Evolutionary conservation across 176 grass and related monocot species (phyloP), one percentile per base, ranked within the genome.

Genomic region (Avena sativa): DNA sequence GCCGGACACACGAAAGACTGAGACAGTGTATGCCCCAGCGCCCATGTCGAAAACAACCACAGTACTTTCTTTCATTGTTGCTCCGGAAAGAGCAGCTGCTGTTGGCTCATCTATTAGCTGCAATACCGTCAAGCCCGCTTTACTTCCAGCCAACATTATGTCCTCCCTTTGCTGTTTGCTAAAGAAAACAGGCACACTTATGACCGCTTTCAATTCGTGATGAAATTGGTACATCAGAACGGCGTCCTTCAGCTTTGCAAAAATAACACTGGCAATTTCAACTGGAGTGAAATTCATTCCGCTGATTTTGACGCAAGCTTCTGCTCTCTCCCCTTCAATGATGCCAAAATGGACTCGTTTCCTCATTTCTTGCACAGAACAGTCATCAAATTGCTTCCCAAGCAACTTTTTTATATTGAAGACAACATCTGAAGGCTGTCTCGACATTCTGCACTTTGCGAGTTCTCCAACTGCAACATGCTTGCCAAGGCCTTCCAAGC

Each of bases 1-100:
- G 21, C 10, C 81, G 9, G 14, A 84, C 14, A 84, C 68, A 20
- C 10, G 9, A 69, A 84, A 15, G n/a, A 84, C 12, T 48, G 68
- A 11, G 34, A 61, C 21, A 49, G 7, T 83, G 21, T 59, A 83
- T 20, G 82, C 74, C 49, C 82, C 69, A 0, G 67, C 53, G 48
- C 82, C 82, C 53, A 84, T 84, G 34, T 56, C 38, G 26, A 84
- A 84, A 57, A 84, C 82, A 46, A 74, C 82, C 13, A 84, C 14
- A 0, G 6, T 16, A 32, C 82, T 19, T 1, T 84, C 14, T 49
- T 74, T 12, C 3, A 26, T 48, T 4, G 82, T 61, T 12, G 36
- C 19, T 21, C 55, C 3, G 19, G 55, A 73, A 74, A 84, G 82
- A 49, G 69, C 69, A 74, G 69, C 69, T 48, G 82, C 82, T 30